Percentiles rank a stretch among this genome's conserved stretches.
phyloP scores from a whole-genome alignment of 1,139 yeast species.

The Komagataea norvegica region DNA sequence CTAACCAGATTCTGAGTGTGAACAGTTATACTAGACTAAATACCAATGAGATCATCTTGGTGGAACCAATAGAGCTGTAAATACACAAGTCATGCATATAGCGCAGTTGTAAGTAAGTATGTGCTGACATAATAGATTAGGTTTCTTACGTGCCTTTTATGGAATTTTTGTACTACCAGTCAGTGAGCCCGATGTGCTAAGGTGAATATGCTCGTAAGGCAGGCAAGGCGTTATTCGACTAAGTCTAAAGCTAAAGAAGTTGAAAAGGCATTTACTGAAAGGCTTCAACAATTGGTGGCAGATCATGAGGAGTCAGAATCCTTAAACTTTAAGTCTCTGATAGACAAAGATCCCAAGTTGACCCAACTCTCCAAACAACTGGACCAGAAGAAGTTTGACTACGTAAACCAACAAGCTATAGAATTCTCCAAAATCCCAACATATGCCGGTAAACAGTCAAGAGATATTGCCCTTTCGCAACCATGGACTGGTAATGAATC shows the following conservation, averaged over 20 bases:
- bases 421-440: conserved; percentile 37
- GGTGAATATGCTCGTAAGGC: conserved; percentile 3
- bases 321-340: conserved; percentile 16
- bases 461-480: conserved; percentile 46
- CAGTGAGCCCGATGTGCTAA: too few species aligned
- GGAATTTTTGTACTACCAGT: too few species aligned
- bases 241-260: conserved; percentile 3
- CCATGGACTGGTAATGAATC: conserved; percentile 74
- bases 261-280: conserved; percentile 18
- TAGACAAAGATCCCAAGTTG: conserved; percentile 24
- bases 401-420: conserved; percentile 34
- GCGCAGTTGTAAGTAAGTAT: neutral
- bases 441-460: conserved; percentile 46
- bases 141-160: too few species aligned
- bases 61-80: conserved; percentile 15
- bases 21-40: conserved; percentile 21
- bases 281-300: conserved; percentile 19
- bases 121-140: neutral
- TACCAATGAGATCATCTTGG: conserved; percentile 19
- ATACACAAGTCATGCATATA: neutral
- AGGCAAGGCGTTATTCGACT: conserved; percentile 4
- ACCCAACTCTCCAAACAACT: conserved; percentile 26
- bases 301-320: conserved; percentile 15
- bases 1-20: conserved; percentile 13
- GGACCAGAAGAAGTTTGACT: conserved; percentile 22